Evolutionary conservation across 306 rosid genomes (phyloP).

Genomic region (Casuarina glauca): DNA sequence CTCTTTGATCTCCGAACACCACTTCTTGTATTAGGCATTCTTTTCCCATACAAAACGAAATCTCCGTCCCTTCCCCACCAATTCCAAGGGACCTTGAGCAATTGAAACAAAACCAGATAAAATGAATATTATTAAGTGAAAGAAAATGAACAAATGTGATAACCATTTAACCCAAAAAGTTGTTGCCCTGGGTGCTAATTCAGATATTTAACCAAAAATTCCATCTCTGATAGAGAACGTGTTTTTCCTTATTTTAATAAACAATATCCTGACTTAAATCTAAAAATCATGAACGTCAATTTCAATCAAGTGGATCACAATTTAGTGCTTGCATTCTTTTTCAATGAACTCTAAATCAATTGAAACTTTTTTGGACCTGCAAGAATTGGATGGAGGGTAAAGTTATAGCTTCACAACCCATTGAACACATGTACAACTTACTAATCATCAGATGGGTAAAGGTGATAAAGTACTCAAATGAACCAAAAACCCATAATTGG

Average conservation of each 20-base stretch:
- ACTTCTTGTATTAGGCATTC: conserved; percentile 47
- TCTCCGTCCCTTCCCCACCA: conserved; percentile 14
- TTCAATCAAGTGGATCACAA: not conserved
- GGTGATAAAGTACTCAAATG: not conserved
- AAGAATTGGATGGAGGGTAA: not conserved
- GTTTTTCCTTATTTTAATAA: not conserved
- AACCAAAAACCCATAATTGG: not conserved
- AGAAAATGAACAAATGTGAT: not conserved
- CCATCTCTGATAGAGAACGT: not conserved
- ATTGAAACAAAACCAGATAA: not conserved
- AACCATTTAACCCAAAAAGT: not conserved
- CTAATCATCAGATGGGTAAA: no score
- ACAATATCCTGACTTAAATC: not conserved
- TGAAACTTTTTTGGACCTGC: not conserved
- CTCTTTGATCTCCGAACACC: conserved; percentile 54
- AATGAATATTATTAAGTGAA: conserved; percentile 3
- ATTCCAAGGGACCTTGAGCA: conserved; percentile 19
- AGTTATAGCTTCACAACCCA: no score
- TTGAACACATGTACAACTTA: no score
- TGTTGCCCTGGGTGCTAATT: not conserved
- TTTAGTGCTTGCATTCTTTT: not conserved
- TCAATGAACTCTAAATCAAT: not conserved
- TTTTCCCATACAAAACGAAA: conserved; percentile 36
- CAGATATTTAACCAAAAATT: not conserved
- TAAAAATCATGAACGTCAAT: not conserved